Percentiles rank a stretch among this genome's conserved stretches.
Evolutionary conservation across 2,329 filamentous ascomycete genomes (phyloP).

Genomic region (Diaporthe batatas): DNA sequence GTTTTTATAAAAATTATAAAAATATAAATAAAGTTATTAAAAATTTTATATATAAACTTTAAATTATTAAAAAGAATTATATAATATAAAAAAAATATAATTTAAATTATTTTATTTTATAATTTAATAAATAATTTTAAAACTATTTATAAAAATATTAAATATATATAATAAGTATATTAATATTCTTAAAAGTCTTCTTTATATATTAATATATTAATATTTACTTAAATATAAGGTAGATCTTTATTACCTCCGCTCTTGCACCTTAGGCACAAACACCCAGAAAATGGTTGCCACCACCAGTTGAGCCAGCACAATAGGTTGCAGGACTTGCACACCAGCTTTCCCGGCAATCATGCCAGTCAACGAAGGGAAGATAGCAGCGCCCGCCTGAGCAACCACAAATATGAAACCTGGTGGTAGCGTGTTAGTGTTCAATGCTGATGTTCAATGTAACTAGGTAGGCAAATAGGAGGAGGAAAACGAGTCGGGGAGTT

Average conservation of each 20-base stretch:
- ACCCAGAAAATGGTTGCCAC: constrained; percentile 58
- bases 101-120: too few species aligned
- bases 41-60: too few species aligned
- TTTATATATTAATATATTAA: too few species aligned
- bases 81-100: too few species aligned
- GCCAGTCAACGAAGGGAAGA: constrained; percentile 66
- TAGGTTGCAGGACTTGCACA: constrained; percentile 54
- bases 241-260: neutral
- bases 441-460: neutral
- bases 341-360: constrained; percentile 59
- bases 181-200: too few species aligned
- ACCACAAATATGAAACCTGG: constrained; percentile 63
- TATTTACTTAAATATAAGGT: too few species aligned
- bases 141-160: too few species aligned
- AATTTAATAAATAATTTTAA: too few species aligned
- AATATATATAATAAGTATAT: too few species aligned
- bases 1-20: too few species aligned
- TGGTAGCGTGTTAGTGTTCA: neutral
- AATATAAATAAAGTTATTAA: too few species aligned
- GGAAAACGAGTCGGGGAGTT: neutral
- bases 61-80: too few species aligned
- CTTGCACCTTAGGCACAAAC: constrained; percentile 44
- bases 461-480: neutral
- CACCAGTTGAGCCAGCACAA: constrained; percentile 59
- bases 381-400: constrained; percentile 63